Base-by-base conservation (phyloP, 1,139 yeast genomes). In the Pichia sp. region DNA sequence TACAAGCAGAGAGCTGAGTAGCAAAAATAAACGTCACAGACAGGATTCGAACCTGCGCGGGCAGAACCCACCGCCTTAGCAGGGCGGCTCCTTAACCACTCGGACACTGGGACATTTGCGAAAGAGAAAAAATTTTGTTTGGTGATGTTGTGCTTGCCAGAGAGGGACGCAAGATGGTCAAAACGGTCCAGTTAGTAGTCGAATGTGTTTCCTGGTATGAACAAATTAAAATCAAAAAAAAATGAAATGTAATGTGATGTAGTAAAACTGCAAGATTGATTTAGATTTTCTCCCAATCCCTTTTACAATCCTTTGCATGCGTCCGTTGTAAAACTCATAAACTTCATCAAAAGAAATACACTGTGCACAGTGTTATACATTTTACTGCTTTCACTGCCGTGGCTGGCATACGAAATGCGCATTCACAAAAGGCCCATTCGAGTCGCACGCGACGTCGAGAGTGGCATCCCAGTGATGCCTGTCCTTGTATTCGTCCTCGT, bases 41-140 rank as follows among this genome's bases (percentile, higher is more conserved):
- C 89, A 84, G 87, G 89, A 84, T 84, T 84, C 88, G 89, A 84
- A 84, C 89, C 87, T 84, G 87, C 88, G 89, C 83, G 81, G 85
- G 88, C 79, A 83, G 75, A 81, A 79, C 88, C 85, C 88, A 84
- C 81, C 82, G 82, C 87, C 88, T 84, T 77, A 78, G 82, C 82
- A 78, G 82, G 82, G 81, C 78, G 77, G 76, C 82, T 78, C 82
- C 81, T 78, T 78, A 78, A 78, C 82, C 82, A 76, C 82, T 78
- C 81, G 81, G 81, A 79, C 82, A 78, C 81, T 75, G 80, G 74
- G 70, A 75, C 79, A 49, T 38, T 45, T 31, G 29, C 29, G 29
- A 26, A 26, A 26, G 29, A 26, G 29, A 26, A 26, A 26, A 26
- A 26, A 5, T 26, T 26, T 26, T 26, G 29, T 23, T 23, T 23